Percentiles rank a stretch among this genome's conserved stretches.
These are phyloP conservation scores for Aspergillus brasiliensis DNA, from an alignment of 2,329 filamentous ascomycete species.

Conservation along the genomic window DNA sequence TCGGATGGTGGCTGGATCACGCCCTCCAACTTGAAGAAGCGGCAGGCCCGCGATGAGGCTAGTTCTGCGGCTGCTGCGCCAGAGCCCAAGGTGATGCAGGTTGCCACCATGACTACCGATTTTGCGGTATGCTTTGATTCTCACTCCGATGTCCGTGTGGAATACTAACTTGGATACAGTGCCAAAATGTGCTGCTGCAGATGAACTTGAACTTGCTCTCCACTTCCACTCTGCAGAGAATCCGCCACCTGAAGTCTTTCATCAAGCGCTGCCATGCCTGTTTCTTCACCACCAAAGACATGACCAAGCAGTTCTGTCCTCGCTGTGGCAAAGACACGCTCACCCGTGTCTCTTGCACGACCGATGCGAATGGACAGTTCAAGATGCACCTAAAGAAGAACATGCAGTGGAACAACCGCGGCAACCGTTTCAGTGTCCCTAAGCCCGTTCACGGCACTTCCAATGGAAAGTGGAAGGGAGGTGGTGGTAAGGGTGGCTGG, in stretches of 20 bases:
- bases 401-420: constrained; percentile 93
- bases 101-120: constrained; percentile 90
- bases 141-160: no score
- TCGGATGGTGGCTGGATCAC: constrained; percentile 85
- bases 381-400: constrained; percentile 87
- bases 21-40: constrained; percentile 83
- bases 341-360: constrained; percentile 81
- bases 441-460: constrained; percentile 82
- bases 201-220: constrained; percentile 93
- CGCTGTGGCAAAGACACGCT: constrained; percentile 86
- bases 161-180: constrained; percentile 23
- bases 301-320: constrained; percentile 88
- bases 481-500: constrained; percentile 84
- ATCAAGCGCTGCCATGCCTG: constrained; percentile 92
- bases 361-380: constrained; percentile 77
- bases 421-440: constrained; percentile 89
- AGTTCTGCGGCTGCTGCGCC: constrained; percentile 52
- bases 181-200: constrained; percentile 87
- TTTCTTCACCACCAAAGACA: constrained; percentile 81
- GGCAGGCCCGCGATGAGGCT: constrained; percentile 68
- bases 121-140: constrained; percentile 70
- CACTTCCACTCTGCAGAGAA: constrained; percentile 69
- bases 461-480: constrained; percentile 70
- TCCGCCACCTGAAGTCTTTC: constrained; percentile 83
- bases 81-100: constrained; percentile 70